Percentiles rank a stretch among this genome's conserved stretches.
Conservation (phyloP, 2,329 filamentous ascomycete genomes). For the Ceratocystis lukuohia region DNA sequence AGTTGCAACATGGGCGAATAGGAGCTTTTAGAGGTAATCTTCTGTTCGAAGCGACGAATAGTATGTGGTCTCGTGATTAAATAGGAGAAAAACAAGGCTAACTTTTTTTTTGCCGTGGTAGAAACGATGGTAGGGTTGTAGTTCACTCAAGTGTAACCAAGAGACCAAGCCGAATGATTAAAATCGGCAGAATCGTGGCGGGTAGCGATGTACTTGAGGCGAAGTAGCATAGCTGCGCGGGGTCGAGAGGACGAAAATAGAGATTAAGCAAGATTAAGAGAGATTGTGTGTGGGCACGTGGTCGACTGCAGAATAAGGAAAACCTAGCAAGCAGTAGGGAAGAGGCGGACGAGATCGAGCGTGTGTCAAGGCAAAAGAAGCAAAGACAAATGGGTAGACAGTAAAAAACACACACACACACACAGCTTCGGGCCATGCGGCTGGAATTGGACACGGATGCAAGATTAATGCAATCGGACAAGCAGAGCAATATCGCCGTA, state of each 20-base stretch:
- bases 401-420: not conserved
- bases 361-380: not conserved
- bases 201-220: not conserved
- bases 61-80: not conserved
- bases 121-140: not conserved
- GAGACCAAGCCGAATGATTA: not conserved
- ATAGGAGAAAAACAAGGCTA: not conserved
- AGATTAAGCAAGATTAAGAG: not conserved
- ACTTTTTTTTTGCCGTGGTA: too few relatives aligned
- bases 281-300: not conserved
- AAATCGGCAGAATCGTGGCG: not conserved
- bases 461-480: not conserved
- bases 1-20: not conserved
- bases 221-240: not conserved
- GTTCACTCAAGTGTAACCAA: not conserved
- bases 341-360: not conserved
- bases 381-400: not conserved
- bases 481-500: not conserved
- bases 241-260: slow-evolving; percentile 5
- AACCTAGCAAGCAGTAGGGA: not conserved
- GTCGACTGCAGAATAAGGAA: not conserved
- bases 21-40: not conserved
- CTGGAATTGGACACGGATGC: not conserved
- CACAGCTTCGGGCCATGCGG: not conserved
- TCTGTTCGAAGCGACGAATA: not conserved